Evolutionary conservation across 2,329 filamentous ascomycete species (phyloP).

Genomic region (Malbranchea zuffiana): DNA sequence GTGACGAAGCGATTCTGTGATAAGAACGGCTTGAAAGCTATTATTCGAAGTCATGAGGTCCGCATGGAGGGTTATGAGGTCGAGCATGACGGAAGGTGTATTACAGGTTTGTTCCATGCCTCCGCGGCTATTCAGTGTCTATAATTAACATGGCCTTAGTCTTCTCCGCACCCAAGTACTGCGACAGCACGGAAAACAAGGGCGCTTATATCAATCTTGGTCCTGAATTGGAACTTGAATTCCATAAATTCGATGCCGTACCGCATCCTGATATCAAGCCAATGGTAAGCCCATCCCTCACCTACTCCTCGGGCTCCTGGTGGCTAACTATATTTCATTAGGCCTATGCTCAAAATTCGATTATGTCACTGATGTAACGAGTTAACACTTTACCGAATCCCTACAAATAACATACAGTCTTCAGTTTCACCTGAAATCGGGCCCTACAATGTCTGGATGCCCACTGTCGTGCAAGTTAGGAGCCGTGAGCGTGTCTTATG

Average conservation of each 20-base stretch:
- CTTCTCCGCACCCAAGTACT: slow-evolving; percentile 95
- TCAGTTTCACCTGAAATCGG: too few species aligned
- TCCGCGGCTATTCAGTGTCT: too few species aligned
- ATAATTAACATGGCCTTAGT: too few species aligned
- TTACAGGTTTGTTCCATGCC: slow-evolving; percentile 55
- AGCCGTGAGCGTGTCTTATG: too few species aligned
- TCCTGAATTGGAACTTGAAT: slow-evolving; percentile 80
- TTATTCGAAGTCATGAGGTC: slow-evolving; percentile 95
- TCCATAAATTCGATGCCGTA: slow-evolving; percentile 89
- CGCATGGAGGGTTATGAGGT: slow-evolving; percentile 99
- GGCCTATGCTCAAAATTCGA: slow-evolving; percentile 39
- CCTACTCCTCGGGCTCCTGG: neutral
- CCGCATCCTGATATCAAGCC: slow-evolving; percentile 91
- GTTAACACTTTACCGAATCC: neutral
- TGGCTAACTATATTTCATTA: slow-evolving; percentile 9
- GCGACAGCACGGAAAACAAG: slow-evolving; percentile 95
- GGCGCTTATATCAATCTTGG: slow-evolving; percentile 97
- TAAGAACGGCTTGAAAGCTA: slow-evolving; percentile 82
- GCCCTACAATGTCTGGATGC: too few species aligned
- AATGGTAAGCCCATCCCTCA: slow-evolving; percentile 49
- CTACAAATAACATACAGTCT: too few species aligned
- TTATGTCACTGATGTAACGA: slow-evolving; percentile 26
- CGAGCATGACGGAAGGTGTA: slow-evolving; percentile 89
- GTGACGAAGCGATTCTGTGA: slow-evolving; percentile 96
- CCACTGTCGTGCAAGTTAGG: too few species aligned